Percentiles rank a stretch among this genome's conserved stretches.
Evolutionary conservation across 2,329 filamentous ascomycete genomes (phyloP).

Genomic region (Fusarium anthophilum): DNA sequence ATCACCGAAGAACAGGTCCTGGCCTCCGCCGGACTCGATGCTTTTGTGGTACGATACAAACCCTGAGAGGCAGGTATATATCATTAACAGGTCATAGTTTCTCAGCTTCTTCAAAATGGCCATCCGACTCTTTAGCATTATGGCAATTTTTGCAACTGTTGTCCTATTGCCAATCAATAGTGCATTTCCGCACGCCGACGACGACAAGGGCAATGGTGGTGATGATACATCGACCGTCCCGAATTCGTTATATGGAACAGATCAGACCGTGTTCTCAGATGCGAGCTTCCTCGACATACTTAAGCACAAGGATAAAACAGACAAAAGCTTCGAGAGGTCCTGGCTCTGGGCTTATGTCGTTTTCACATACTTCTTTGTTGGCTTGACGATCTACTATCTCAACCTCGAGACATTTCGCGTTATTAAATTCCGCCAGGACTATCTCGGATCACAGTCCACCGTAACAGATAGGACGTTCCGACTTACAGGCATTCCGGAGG

Average conservation of each 20-base stretch:
- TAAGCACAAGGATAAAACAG: conserved; percentile 48
- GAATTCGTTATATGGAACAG: conserved; percentile 1
- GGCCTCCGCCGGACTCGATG: conserved; percentile 90
- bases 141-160: conserved; percentile 81
- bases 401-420: conserved; percentile 85
- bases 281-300: conserved; percentile 20
- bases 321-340: conserved; percentile 46
- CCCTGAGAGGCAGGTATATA: background rate
- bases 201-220: background rate
- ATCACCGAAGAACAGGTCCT: conserved; percentile 92
- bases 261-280: conserved; percentile 24
- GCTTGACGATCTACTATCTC: conserved; percentile 82
- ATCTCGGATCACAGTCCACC: conserved; percentile 93
- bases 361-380: conserved; percentile 95
- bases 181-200: conserved; percentile 54
- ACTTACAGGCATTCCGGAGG: conserved; percentile 84
- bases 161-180: conserved; percentile 89
- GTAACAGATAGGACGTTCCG: conserved; percentile 94
- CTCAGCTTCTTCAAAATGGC: conserved; percentile 96
- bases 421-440: conserved; percentile 87
- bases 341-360: conserved; percentile 93
- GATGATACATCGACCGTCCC: background rate
- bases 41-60: conserved; percentile 76
- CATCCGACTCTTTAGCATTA: conserved; percentile 80
- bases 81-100: conserved; percentile 62